Evolutionary conservation across 139 green algal genomes (phyloP), one percentile per base, ranked within the genome.

Genomic region (Chlorella sp.): DNA sequence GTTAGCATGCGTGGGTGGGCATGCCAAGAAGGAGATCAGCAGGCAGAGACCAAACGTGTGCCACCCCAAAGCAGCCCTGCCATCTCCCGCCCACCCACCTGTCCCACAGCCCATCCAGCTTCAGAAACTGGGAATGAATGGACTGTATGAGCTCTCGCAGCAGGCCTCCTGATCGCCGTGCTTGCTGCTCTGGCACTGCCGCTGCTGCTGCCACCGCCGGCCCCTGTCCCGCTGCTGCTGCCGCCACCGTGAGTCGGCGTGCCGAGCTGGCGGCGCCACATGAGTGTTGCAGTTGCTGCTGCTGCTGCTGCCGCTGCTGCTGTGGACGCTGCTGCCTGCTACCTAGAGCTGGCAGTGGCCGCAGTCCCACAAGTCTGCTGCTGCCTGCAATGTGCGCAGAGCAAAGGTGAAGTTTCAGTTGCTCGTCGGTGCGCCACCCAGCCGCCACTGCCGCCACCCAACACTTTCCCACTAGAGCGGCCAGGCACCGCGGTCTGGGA

Each of bases 81-180:
- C 22, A 28, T 57, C 32, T 48, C n/a, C 14, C 80, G 48, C 18
- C 42, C 11, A 24, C 85, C 83, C 85, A 91, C 88, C 76, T 88
- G 40, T 78, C 84, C 91, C 91, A 93, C 73, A 93, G 88, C 0
- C 91, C 88, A 30, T 92, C 88, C 76, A 93, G 90, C 87, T 90
- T 89, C 39, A 42, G 83, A 18, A 93, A 80, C 68, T 93, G 91
- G 2, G 57, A 26, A 30, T 81, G 81, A 11, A 93, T 36, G 37
- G 87, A 86, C 11, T 16, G 19, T 15, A 42, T n/a, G 24, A 85
- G 22, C 15, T 66, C 88, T 3, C 28, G 42, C 1, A 86, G 9
- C 26, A 90, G 30, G 86, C 60, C 77, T 2, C 18, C 3, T 39
- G 28, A 22, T 3, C 12, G 40, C 37, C 39, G 84, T 30, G 48